These are phyloP conservation scores for Hansenula sp. DNA, from an alignment of 1,139 yeast genomes.

Conservation along the genomic window DNA sequence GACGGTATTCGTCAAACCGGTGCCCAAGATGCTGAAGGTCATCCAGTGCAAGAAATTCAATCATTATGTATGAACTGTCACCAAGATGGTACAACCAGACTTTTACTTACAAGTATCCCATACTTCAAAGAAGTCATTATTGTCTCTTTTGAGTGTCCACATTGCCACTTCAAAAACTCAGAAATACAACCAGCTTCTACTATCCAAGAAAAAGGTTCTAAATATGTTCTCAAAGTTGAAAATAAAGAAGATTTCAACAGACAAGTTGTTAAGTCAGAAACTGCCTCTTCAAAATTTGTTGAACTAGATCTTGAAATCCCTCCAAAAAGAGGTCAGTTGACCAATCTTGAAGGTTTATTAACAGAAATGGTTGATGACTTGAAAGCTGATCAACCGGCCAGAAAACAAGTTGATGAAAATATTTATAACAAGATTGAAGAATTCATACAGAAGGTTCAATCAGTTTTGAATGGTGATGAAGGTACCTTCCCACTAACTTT, in stretches of 20 bases:
- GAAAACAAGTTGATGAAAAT: constrained; percentile 73
- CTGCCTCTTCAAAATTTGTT: constrained; percentile 74
- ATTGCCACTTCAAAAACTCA: constrained; percentile 86
- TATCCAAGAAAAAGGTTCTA: constrained; percentile 83
- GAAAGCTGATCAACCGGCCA: constrained; percentile 71
- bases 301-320: constrained; percentile 95
- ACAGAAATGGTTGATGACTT: constrained; percentile 84
- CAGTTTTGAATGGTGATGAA: constrained; percentile 59
- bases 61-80: constrained; percentile 96
- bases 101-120: constrained; percentile 86
- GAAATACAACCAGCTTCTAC: constrained; percentile 94
- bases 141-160: constrained; percentile 96
- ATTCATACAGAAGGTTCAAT: constrained; percentile 57
- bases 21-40: constrained; percentile 84
- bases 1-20: constrained; percentile 48
- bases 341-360: constrained; percentile 87
- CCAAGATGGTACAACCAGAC: constrained; percentile 75
- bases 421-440: constrained; percentile 69
- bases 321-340: constrained; percentile 88
- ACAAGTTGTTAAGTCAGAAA: constrained; percentile 89
- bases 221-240: constrained; percentile 70
- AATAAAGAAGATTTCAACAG: constrained; percentile 73
- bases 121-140: constrained; percentile 86
- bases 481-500: constrained; percentile 76
- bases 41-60: constrained; percentile 92